Evolutionary conservation across 2,329 filamentous ascomycete genomes (phyloP).

Genomic region (Aspergillus oerlinghausenensis): DNA sequence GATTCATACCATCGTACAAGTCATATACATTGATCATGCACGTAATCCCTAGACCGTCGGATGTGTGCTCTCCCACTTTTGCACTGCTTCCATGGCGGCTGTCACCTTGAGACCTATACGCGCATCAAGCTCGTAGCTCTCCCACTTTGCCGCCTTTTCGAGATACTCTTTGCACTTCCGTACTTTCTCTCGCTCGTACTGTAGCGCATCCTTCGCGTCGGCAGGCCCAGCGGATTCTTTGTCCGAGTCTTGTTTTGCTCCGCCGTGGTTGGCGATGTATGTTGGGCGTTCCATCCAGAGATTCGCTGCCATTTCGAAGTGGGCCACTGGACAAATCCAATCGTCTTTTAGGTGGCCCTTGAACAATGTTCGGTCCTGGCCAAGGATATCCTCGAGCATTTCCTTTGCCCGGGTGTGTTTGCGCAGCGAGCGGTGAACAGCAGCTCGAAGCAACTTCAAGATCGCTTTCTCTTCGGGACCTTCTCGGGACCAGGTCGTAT

Average conservation of each 20-base stretch:
- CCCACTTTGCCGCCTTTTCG: slow-evolving; percentile 56
- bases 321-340: slow-evolving; percentile 67
- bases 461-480: slow-evolving; percentile 60
- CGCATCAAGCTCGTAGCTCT: slow-evolving; percentile 59
- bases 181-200: slow-evolving; percentile 39
- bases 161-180: slow-evolving; percentile 53
- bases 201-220: slow-evolving; percentile 2
- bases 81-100: slow-evolving; percentile 41
- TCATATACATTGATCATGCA: not conserved
- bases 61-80: slow-evolving; percentile 38
- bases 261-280: slow-evolving; percentile 33
- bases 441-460: slow-evolving; percentile 61
- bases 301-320: slow-evolving; percentile 82
- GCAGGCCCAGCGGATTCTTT: not conserved
- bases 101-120: slow-evolving; percentile 49
- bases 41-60: slow-evolving; percentile 3
- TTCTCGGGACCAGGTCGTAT: slow-evolving; percentile 49
- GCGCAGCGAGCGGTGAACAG: slow-evolving; percentile 61
- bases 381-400: slow-evolving; percentile 61
- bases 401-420: slow-evolving; percentile 61
- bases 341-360: slow-evolving; percentile 49
- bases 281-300: slow-evolving; percentile 64
- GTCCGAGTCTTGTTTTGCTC: not conserved
- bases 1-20: not conserved
- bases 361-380: slow-evolving; percentile 50